Evolutionary conservation across 768 basidiomycete species (phyloP), one percentile per base, ranked within the genome.

Genomic region (Mrakia gelida): DNA sequence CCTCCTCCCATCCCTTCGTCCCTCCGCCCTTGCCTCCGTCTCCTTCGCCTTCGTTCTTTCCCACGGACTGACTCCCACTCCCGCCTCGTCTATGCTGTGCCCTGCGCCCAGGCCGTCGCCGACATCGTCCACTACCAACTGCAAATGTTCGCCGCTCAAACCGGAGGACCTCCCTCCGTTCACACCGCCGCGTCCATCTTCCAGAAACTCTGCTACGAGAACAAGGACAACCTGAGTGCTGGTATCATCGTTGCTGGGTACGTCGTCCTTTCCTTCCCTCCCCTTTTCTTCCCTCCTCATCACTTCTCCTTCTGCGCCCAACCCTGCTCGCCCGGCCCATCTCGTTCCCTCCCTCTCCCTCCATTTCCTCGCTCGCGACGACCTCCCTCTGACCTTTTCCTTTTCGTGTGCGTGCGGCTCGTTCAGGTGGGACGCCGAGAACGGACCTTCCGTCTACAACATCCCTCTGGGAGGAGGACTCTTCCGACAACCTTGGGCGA

Each of bases 401-500:
- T 15, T 34, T 28, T 34, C 16, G 28, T 30, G 3, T 65, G 16
- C 30, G 10, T 56, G 41, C 18, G 7, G 7, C 15, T 52, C 49
- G 49, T 52, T 52, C 41, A 77, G 76, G 59, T 99, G 96, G 95
- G 97, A 99, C 85, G 91, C 90, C 82, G 91, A 94, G 80, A 86
- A 85, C 54, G 96, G 97, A 26, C 92, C 95, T 1, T 92, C 92
- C 79, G 95, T 98, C 34, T 98, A 95, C 86, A 98, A 95, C 84
- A 93, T 99, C 79, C 96, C 97, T 23, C 88, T 99, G 21, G 97
- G 97, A 32, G 97, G 97, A 74, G 97, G 97, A 38, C 86, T 96
- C 67, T 98, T 99, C 89, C 90, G 92, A 79, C 95, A 96, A 81
- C 95, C 96, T 10, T 99, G 97, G 97, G 94, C 96, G 70, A 98